Percentiles rank a stretch among this genome's conserved stretches.
phyloP scores from a whole-genome alignment of 202 grass and related monocot species.

The Miscanthus sacchariflorus region DNA sequence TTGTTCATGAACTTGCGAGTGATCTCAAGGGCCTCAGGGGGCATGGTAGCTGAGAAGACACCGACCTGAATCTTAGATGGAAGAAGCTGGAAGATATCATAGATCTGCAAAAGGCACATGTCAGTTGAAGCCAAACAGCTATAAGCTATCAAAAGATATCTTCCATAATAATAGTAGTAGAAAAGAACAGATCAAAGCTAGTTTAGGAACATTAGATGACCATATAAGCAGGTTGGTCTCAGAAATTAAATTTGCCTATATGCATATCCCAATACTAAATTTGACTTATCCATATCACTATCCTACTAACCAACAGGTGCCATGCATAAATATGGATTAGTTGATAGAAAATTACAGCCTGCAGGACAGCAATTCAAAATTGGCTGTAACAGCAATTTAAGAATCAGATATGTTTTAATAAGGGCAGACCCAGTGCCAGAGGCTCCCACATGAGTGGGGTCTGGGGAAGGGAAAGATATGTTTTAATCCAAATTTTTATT shows the following conservation, averaged over 20 bases:
- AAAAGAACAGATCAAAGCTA: not conserved
- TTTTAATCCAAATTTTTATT: not conserved
- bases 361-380: not conserved
- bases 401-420: not conserved
- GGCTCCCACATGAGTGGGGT: too few relatives aligned
- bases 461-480: not conserved
- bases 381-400: not conserved
- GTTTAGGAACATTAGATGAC: not conserved
- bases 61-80: constrained; percentile 71
- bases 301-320: not conserved
- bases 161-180: not conserved
- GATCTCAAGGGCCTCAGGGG: constrained; percentile 67
- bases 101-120: constrained; percentile 54
- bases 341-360: not conserved
- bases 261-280: not conserved
- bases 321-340: not conserved
- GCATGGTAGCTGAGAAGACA: constrained; percentile 81
- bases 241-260: not conserved
- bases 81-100: constrained; percentile 76
- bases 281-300: not conserved
- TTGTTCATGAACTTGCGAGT: constrained; percentile 80
- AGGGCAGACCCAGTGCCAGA: too few relatives aligned
- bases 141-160: not conserved
- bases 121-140: constrained; percentile 1
- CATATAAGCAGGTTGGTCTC: not conserved